Evolutionary conservation across 225 moss, liverwort and hornwort genomes (phyloP).

Genomic region (Rhytidiadelphus loreus): DNA sequence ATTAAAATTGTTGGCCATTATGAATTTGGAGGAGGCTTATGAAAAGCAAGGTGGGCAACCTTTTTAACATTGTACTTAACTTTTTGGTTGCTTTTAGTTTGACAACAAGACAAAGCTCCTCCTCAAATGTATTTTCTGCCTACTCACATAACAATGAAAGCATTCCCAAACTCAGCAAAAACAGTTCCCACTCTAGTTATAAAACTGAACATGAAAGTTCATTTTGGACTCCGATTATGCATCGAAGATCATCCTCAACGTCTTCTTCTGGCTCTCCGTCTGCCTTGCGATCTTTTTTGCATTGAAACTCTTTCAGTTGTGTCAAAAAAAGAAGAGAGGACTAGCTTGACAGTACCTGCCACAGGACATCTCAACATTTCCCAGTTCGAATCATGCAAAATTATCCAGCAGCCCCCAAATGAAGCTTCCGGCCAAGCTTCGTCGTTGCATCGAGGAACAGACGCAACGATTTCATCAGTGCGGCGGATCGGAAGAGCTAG

Average conservation of each 20-base stretch:
- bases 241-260: background rate
- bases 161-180: too few species aligned
- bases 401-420: background rate
- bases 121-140: background rate
- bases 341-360: background rate
- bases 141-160: too few species aligned
- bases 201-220: background rate
- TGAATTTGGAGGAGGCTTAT: too few species aligned
- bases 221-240: background rate
- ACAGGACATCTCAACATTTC: background rate
- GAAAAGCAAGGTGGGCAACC: accelerated
- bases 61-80: background rate
- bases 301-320: background rate
- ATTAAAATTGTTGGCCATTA: background rate
- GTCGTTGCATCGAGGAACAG: background rate
- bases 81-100: background rate
- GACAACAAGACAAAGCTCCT: background rate
- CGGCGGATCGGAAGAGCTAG: too few species aligned
- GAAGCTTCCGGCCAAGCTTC: background rate
- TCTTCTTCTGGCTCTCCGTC: too few species aligned
- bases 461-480: background rate
- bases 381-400: background rate
- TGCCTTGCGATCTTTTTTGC: background rate
- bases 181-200: too few species aligned
- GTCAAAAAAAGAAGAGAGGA: background rate